Evolutionary conservation across 352 stramenopile species (phyloP).

Genomic region (Pythium dissotocum): DNA sequence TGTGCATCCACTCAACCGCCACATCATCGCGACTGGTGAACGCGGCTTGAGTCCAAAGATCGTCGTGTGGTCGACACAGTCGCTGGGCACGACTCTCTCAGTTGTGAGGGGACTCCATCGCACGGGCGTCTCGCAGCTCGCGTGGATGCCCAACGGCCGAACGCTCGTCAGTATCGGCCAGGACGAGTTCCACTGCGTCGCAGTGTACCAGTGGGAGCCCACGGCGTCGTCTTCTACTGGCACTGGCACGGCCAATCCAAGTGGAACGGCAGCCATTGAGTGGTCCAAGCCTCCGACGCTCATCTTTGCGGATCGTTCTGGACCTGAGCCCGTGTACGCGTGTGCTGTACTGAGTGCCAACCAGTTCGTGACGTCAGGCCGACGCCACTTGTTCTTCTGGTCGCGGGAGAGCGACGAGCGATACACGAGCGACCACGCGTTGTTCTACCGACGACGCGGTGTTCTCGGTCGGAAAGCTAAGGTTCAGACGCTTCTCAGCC

Average conservation of each 20-base stretch:
- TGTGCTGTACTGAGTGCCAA: slow-evolving; percentile 36
- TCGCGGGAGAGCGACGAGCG: slow-evolving; percentile 58
- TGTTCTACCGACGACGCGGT: slow-evolving; percentile 52
- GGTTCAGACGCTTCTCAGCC: slow-evolving; percentile 66
- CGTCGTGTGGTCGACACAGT: slow-evolving; percentile 60
- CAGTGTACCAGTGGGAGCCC: slow-evolving; percentile 76
- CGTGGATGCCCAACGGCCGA: slow-evolving; percentile 72
- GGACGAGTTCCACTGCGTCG: slow-evolving; percentile 68
- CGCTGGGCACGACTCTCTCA: slow-evolving; percentile 46
- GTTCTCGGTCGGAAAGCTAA: slow-evolving; percentile 70
- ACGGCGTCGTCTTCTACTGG: slow-evolving; percentile 24
- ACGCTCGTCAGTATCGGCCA: slow-evolving; percentile 68
- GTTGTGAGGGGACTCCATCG: slow-evolving; percentile 70
- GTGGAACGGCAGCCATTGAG: slow-evolving; percentile 32
- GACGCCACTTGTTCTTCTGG: slow-evolving; percentile 77
- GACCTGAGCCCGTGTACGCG: slow-evolving; percentile 51
- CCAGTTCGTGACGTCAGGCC: slow-evolving; percentile 68
- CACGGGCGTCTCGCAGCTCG: slow-evolving; percentile 60
- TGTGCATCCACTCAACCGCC: slow-evolving; percentile 48
- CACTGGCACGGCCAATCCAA: slow-evolving; percentile 1
- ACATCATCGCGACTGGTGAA: slow-evolving; percentile 65
- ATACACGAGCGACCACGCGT: slow-evolving; percentile 43
- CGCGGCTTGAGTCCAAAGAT: slow-evolving; percentile 59
- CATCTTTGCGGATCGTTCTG: slow-evolving; percentile 57
- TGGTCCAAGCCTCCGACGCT: slow-evolving; percentile 55